Conservation (phyloP, 2,329 filamentous ascomycete species). For the Raffaelea ambrosiae region DNA sequence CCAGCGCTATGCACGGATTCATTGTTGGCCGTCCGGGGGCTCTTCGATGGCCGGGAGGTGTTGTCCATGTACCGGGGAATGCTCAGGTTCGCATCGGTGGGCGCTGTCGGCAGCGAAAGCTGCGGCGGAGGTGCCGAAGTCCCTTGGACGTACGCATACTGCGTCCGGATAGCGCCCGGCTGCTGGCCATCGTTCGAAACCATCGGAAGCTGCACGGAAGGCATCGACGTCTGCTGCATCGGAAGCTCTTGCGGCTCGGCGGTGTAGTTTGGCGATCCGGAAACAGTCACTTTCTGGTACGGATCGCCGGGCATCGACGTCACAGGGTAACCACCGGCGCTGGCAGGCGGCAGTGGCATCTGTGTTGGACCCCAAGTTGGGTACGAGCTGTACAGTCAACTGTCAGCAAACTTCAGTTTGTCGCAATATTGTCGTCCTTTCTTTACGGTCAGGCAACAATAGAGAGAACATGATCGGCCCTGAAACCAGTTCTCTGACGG, state of each 20-base stretch:
- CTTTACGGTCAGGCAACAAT: background rate
- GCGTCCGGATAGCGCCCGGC: constrained; percentile 37
- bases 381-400: constrained; percentile 37
- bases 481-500: background rate
- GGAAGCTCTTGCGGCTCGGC: constrained; percentile 46
- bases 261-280: constrained; percentile 37
- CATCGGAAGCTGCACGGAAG: constrained; percentile 43
- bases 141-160: constrained; percentile 46
- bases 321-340: constrained; percentile 28
- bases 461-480: background rate
- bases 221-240: constrained; percentile 44
- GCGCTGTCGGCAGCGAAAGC: constrained; percentile 32
- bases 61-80: constrained; percentile 50
- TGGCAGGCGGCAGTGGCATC: constrained; percentile 27
- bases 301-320: constrained; percentile 40
- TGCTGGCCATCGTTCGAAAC: constrained; percentile 39
- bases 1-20: constrained; percentile 43
- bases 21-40: constrained; percentile 44
- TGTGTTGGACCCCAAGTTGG: constrained; percentile 46
- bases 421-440: constrained; percentile 2
- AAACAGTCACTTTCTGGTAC: constrained; percentile 45
- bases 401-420: constrained; percentile 16
- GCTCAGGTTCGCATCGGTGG: constrained; percentile 34
- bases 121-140: constrained; percentile 42
- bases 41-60: constrained; percentile 47